Evolutionary conservation across 805 yeast genomes (phyloP).

Genomic region (Scheffersomyces ergatensis): DNA sequence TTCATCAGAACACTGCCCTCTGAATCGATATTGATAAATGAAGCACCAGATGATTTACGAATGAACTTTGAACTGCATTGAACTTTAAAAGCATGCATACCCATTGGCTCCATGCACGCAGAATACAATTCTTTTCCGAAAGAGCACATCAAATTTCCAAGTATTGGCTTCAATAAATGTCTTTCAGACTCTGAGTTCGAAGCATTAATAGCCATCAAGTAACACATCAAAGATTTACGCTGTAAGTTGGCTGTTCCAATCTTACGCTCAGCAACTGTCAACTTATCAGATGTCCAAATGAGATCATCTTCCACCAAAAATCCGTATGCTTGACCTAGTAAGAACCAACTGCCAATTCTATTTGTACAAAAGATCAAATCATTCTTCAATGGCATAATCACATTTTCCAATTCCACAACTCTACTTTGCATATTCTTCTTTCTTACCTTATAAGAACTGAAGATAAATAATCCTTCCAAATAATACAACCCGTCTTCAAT

Average conservation of each 20-base stretch:
- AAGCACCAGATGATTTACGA: constrained; percentile 18
- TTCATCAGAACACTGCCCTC: constrained; percentile 17
- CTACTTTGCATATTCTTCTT: constrained; percentile 79
- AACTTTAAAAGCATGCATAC: constrained; percentile 53
- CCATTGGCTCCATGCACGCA: constrained; percentile 64
- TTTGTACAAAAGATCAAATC: constrained; percentile 68
- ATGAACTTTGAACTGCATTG: constrained; percentile 34
- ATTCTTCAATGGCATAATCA: constrained; percentile 58
- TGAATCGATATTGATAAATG: constrained; percentile 20
- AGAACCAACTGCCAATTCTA: constrained; percentile 82
- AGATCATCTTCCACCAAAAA: constrained; percentile 83
- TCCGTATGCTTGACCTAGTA: constrained; percentile 77
- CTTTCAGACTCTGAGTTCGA: constrained; percentile 12
- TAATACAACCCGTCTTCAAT: constrained; percentile 62
- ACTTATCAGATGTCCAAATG: constrained; percentile 87
- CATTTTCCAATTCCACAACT: constrained; percentile 75
- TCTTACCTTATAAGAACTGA: constrained; percentile 67
- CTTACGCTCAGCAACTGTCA: constrained; percentile 62
- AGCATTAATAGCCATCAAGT: constrained; percentile 65
- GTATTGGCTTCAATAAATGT: constrained; percentile 28
- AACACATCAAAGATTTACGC: constrained; percentile 68
- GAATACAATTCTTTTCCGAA: constrained; percentile 60
- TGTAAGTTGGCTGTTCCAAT: constrained; percentile 61
- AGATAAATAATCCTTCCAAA: constrained; percentile 63
- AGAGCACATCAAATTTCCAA: constrained; percentile 47